Evolutionary conservation across 148 eudicot genomes (phyloP).

Genomic region (Gaultheria prostrata): DNA sequence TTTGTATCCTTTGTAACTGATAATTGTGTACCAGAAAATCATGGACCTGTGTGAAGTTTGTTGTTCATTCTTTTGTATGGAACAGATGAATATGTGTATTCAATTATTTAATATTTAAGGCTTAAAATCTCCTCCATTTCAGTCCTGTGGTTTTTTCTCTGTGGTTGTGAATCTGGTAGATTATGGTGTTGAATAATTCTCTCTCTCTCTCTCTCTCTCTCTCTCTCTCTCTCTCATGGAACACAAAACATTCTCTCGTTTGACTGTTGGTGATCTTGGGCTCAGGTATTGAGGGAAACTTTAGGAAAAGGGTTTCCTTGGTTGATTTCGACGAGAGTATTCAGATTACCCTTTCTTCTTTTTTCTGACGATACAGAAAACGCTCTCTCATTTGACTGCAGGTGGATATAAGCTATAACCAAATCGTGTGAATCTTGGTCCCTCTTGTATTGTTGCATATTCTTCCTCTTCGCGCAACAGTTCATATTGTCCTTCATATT

Average conservation of each 20-base stretch:
- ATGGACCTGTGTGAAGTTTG: neutral
- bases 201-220: neutral
- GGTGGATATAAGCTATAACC: neutral
- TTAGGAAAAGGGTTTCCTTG: neutral
- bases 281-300: neutral
- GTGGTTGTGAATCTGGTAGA: neutral
- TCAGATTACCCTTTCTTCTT: neutral
- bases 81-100: neutral
- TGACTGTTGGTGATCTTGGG: neutral
- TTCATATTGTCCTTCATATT: neutral
- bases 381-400: neutral
- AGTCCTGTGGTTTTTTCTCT: neutral
- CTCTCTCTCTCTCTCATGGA: neutral
- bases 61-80: neutral
- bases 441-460: neutral
- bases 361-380: neutral
- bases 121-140: neutral
- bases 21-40: neutral
- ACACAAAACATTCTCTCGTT: neutral
- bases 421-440: neutral
- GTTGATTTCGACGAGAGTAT: neutral
- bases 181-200: neutral
- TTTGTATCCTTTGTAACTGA: neutral
- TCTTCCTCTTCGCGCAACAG: neutral
- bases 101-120: neutral